Percentiles rank a stretch among this genome's conserved stretches.
Evolutionary conservation across 1,139 yeast genomes (phyloP).

Genomic region (Hyphopichia pseudoburtonii): DNA sequence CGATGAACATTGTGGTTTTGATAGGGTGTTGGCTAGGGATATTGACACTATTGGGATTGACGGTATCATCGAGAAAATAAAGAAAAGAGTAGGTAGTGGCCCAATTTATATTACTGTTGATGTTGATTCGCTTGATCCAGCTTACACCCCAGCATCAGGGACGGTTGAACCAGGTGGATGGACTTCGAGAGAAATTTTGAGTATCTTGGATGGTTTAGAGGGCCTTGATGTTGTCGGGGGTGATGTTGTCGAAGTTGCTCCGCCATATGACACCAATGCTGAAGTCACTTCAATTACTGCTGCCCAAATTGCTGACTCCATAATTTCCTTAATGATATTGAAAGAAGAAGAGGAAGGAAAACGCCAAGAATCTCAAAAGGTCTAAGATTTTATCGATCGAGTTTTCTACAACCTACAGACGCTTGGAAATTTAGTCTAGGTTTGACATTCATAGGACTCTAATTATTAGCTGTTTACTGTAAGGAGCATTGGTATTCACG

Average conservation of each 20-base stretch:
- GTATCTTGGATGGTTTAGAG: conserved; percentile 13
- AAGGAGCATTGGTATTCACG: no score
- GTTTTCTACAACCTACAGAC: no score
- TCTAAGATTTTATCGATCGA: no score
- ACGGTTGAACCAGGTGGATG: conserved; percentile 17
- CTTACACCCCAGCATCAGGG: conserved; percentile 13
- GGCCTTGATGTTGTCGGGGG: conserved; percentile 14
- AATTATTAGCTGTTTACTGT: no score
- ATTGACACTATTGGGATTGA: conserved; percentile 14
- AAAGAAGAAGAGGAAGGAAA: conserved; percentile 2
- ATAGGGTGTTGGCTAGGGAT: conserved; percentile 13
- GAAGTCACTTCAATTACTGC: conserved; percentile 13
- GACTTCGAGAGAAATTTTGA: conserved; percentile 13
- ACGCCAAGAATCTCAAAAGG: no score
- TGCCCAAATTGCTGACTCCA: conserved; percentile 12
- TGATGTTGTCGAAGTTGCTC: conserved; percentile 15
- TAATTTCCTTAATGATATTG: conserved; percentile 11
- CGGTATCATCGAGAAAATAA: conserved; percentile 13
- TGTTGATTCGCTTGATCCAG: conserved; percentile 15
- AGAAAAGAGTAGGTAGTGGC: conserved; percentile 11
- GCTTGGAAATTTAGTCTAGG: no score
- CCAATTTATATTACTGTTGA: conserved; percentile 14
- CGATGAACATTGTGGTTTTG: conserved; percentile 14
- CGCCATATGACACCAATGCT: conserved; percentile 12
- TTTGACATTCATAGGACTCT: no score